Conservation (phyloP, 768 basidiomycete species). For the Leccinum pellstonianum region DNA sequence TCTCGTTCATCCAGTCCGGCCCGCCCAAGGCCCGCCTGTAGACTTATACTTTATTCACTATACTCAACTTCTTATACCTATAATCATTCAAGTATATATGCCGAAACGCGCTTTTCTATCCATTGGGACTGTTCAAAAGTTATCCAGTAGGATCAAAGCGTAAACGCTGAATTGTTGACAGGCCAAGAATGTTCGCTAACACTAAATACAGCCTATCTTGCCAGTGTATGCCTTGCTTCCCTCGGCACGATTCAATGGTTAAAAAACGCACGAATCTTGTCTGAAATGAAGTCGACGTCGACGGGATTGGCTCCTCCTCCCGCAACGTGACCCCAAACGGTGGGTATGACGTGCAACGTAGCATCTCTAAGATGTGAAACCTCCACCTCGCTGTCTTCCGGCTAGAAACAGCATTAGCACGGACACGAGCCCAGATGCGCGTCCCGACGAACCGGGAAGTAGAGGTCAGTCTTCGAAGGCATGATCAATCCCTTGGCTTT, state of each 20-base stretch:
- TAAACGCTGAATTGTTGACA: not conserved
- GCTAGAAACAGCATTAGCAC: slow-evolving; percentile 32
- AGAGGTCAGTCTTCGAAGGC: slow-evolving; percentile 60
- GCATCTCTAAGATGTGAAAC: slow-evolving; percentile 42
- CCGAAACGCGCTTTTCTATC: too few species aligned
- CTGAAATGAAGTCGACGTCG: slow-evolving; percentile 43
- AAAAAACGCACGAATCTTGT: slow-evolving; percentile 43
- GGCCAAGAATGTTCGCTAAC: slow-evolving; percentile 1
- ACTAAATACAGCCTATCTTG: not conserved
- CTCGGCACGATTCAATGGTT: slow-evolving; percentile 23
- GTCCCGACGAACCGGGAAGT: slow-evolving; percentile 47
- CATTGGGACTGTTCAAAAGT: too few species aligned
- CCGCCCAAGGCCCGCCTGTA: too few species aligned
- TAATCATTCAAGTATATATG: too few species aligned
- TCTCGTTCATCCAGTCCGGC: too few species aligned
- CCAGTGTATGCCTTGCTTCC: not conserved
- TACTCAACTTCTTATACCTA: too few species aligned
- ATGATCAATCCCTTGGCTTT: slow-evolving; percentile 55
- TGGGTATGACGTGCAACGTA: slow-evolving; percentile 50
- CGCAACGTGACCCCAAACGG: slow-evolving; percentile 58
- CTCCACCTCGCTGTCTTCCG: slow-evolving; percentile 55
- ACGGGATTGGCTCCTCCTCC: slow-evolving; percentile 43
- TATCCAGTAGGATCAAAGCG: too few species aligned
- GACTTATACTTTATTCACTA: too few species aligned
- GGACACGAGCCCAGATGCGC: not conserved